Evolutionary conservation across 139 green algal species (phyloP), one percentile per base, ranked within the genome.

Genomic region (Eudorina sp.): DNA sequence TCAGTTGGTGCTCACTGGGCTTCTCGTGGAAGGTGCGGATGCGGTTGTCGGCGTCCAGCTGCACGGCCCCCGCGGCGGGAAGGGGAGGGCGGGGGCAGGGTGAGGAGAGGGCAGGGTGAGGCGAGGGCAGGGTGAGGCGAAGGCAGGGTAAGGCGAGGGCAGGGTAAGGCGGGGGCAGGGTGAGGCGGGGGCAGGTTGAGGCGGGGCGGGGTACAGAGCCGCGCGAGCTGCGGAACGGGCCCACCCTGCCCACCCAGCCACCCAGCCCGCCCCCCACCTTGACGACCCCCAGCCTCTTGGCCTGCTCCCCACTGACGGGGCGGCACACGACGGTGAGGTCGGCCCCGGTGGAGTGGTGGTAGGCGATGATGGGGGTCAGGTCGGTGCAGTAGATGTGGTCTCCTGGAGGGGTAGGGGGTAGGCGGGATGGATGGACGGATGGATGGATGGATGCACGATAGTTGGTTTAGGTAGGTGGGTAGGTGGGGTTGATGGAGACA

Each of bases 261-360:
- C 46, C 77, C 60, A 53, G 8, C 38, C 40, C 5, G 9, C 66
- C 31, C 11, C 48, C 1, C 69, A 92, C 89, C 89, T 92, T 90
- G 45, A 92, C 89, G 36, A 91, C 70, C 9, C 80, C 88, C 66
- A 91, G 53, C 34, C 66, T 45, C 4, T n/a, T 40, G 23, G 88
- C 88, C 64, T 84, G 46, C 8, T 79, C 31, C 7, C 84, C 85
- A 27, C 62, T 86, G 51, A 90, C 85, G 9, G 86, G 66, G 5
- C 76, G 82, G 83, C 90, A 93, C 66, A 91, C 82, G 13, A 93
- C 77, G 74, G 90, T 93, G 21, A 93, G 68, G 76, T 93, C 90
- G 34, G 82, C 82, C 19, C 66, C 80, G 16, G 60, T 86, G 60
- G 60, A 41, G 25, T 76, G 82, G 66, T 93, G 90, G 66, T 89